Conservation (phyloP, 2,329 filamentous ascomycete species). For the Chaetomium globosum region DNA sequence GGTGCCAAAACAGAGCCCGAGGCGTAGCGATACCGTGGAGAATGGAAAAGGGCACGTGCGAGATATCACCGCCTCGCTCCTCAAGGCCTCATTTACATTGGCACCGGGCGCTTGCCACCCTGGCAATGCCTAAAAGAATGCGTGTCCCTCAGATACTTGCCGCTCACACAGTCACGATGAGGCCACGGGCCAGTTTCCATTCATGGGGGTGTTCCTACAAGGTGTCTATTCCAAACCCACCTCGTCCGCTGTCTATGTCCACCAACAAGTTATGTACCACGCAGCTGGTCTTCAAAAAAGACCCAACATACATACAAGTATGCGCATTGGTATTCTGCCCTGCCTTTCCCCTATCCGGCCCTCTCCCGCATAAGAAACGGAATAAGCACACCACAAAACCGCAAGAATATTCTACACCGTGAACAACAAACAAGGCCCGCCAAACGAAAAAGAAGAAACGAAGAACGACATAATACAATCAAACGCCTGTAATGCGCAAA, state of each 20-base stretch:
- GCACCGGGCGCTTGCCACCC: too few species aligned
- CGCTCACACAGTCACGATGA: too few species aligned
- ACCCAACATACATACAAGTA: not conserved
- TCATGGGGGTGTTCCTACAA: not conserved
- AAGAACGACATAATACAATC: not conserved
- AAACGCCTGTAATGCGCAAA: conserved; percentile 2
- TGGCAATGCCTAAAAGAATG: too few species aligned
- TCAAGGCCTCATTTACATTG: too few species aligned
- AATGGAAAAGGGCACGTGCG: too few species aligned
- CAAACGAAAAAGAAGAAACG: not conserved
- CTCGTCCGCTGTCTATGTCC: not conserved
- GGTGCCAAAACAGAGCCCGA: too few species aligned
- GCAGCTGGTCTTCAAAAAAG: not conserved
- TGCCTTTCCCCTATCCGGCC: not conserved
- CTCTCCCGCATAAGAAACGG: not conserved
- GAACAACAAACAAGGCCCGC: not conserved
- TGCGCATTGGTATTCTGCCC: not conserved
- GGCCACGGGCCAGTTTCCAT: not conserved
- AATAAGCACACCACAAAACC: not conserved
- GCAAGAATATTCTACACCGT: not conserved
- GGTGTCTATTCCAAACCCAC: not conserved
- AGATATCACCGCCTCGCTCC: too few species aligned
- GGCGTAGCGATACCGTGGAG: not conserved
- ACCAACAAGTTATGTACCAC: not conserved
- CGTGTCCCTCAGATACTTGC: too few species aligned